Evolutionary conservation across 2,329 filamentous ascomycete genomes (phyloP).

Genomic region (Gaeumannomyces tritici): DNA sequence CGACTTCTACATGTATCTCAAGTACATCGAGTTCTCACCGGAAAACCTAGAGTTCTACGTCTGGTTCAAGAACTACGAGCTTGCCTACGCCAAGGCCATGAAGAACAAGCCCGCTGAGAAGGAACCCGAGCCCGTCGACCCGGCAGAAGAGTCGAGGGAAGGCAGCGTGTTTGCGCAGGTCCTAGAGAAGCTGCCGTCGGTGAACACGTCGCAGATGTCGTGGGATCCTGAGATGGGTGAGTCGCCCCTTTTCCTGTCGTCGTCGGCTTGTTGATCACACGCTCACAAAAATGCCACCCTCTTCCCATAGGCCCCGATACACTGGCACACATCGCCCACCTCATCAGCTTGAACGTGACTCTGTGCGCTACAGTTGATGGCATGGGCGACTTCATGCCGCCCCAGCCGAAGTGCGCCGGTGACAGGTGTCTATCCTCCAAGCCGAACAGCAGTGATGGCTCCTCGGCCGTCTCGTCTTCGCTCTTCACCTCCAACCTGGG

Average conservation of each 20-base stretch:
- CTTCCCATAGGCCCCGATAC: constrained; percentile 17
- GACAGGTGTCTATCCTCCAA: constrained; percentile 1
- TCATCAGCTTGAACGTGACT: constrained; percentile 18
- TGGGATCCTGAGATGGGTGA: constrained; percentile 23
- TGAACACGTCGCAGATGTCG: constrained; percentile 9
- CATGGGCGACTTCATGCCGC: constrained; percentile 4
- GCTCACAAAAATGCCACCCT: neutral
- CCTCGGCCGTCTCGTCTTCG: constrained; percentile 5
- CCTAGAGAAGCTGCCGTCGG: constrained; percentile 9
- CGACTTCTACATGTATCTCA: constrained; percentile 41
- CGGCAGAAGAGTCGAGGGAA: neutral
- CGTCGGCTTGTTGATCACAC: neutral
- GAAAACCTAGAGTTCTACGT: constrained; percentile 41
- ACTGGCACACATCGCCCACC: constrained; percentile 21
- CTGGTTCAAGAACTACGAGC: constrained; percentile 36
- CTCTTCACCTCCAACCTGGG: constrained; percentile 10
- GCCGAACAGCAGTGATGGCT: neutral
- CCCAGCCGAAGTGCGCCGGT: constrained; percentile 1
- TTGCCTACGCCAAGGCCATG: constrained; percentile 14
- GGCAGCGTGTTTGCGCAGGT: constrained; percentile 4
- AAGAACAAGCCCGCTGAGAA: constrained; percentile 12
- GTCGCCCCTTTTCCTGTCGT: constrained; percentile 2
- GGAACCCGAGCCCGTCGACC: constrained; percentile 9
- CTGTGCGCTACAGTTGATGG: constrained; percentile 11
- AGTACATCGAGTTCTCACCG: constrained; percentile 36